Conservation (phyloP, 1,284 basidiomycete genomes). For the Cutaneotrichosporon daszewskae region DNA sequence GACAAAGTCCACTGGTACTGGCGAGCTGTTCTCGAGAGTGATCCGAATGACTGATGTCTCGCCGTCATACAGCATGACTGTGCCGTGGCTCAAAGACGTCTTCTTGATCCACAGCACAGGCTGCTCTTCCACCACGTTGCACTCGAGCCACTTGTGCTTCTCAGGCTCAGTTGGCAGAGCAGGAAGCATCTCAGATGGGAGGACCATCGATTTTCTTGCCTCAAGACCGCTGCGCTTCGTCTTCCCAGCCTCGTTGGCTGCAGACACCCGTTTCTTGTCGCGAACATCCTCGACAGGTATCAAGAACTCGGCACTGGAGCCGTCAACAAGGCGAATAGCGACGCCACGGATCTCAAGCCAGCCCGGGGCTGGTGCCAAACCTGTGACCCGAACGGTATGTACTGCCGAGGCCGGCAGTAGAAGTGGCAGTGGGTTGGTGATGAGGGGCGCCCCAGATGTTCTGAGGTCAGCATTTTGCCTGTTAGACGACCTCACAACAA, state of each 20-base stretch:
- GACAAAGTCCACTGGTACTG: conserved; percentile 75
- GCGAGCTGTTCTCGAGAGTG: conserved; percentile 80
- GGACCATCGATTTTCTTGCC: conserved; percentile 18
- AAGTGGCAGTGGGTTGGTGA: conserved; percentile 57
- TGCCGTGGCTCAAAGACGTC: conserved; percentile 81
- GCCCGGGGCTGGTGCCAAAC: conserved; percentile 63
- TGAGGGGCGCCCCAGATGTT: conserved; percentile 72
- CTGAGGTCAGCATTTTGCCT: conserved; percentile 47
- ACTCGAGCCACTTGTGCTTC: conserved; percentile 33
- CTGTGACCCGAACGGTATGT: conserved; percentile 67
- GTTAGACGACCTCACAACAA: conserved; percentile 58
- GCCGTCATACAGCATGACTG: conserved; percentile 88
- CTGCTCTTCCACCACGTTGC: conserved; percentile 69
- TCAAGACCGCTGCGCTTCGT: conserved; percentile 34
- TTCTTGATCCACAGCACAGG: conserved; percentile 77
- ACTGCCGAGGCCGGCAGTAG: conserved; percentile 67
- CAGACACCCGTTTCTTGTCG: conserved; percentile 52
- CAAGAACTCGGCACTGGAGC: conserved; percentile 64
- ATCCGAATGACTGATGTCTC: conserved; percentile 67
- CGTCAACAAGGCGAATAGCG: conserved; percentile 66
- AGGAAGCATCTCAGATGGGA: neutral
- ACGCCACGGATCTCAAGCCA: conserved; percentile 70
- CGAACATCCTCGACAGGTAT: conserved; percentile 68
- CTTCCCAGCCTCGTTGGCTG: conserved; percentile 46
- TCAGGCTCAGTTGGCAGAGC: neutral